These are phyloP conservation scores for Thyridium curvatum DNA, from an alignment of 2,329 filamentous ascomycete genomes.

Conservation along the genomic window DNA sequence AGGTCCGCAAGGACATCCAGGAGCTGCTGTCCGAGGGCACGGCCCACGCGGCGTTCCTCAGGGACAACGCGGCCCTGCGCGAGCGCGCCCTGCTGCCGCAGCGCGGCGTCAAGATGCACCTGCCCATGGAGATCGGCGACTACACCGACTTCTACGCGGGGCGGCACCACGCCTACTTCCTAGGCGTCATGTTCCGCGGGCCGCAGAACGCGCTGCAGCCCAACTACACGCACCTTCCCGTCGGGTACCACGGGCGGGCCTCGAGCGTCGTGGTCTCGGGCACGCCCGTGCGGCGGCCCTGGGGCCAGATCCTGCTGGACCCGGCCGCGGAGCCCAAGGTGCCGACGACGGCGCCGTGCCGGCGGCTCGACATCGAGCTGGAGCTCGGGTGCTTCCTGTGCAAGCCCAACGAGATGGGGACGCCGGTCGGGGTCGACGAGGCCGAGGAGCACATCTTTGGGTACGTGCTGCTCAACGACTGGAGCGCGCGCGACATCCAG, in stretches of 20 bases:
- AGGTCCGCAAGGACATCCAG: conserved; percentile 65
- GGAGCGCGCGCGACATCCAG: conserved; percentile 79
- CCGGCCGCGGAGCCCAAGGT: conserved; percentile 54
- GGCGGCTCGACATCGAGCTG: conserved; percentile 71
- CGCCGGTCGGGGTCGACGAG: conserved; percentile 53
- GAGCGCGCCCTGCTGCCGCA: conserved; percentile 53
- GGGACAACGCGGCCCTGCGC: conserved; percentile 53
- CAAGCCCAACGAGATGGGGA: conserved; percentile 57
- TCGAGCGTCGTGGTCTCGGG: conserved; percentile 71
- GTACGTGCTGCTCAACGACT: conserved; percentile 79
- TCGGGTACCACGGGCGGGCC: conserved; percentile 75
- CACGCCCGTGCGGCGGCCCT: conserved; percentile 65
- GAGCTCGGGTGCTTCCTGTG: conserved; percentile 74
- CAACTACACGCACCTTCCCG: conserved; percentile 76
- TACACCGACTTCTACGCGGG: conserved; percentile 86
- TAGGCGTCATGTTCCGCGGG: conserved; percentile 67
- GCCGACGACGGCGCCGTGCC: conserved; percentile 57
- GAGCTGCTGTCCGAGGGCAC: conserved; percentile 57
- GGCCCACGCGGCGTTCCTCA: conserved; percentile 52
- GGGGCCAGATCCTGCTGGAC: conserved; percentile 66
- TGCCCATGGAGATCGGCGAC: conserved; percentile 74
- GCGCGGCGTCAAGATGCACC: conserved; percentile 54
- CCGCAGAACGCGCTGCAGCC: conserved; percentile 67
- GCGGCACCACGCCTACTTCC: conserved; percentile 64
- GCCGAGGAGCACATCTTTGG: conserved; percentile 72